These are phyloP conservation scores for Euphrasia confusa DNA, from an alignment of 257 asterid genomes.

Conservation along the genomic window DNA sequence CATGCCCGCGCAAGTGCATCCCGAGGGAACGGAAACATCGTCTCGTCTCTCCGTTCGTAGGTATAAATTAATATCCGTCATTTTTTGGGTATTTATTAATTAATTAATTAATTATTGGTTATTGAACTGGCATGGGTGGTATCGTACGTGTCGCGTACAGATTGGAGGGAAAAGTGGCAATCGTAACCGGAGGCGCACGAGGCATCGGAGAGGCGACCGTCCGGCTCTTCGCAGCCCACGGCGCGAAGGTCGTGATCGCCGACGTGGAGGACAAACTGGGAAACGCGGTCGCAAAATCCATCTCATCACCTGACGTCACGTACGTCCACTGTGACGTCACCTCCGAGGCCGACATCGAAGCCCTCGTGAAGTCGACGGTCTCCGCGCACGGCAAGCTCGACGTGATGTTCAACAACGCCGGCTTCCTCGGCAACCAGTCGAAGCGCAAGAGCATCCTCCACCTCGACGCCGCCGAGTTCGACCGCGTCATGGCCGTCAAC, in stretches of 20 bases:
- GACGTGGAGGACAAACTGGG: constrained; percentile 62
- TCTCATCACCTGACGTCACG: constrained; percentile 32
- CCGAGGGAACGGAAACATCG: neutral
- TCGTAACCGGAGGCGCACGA: constrained; percentile 78
- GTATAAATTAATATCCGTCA: neutral
- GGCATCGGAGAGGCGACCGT: constrained; percentile 88
- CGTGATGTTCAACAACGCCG: constrained; percentile 73
- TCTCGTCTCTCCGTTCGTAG: neutral
- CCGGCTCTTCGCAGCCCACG: constrained; percentile 56
- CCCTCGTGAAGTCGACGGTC: constrained; percentile 39
- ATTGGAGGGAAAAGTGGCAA: constrained; percentile 67
- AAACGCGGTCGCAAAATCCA: constrained; percentile 33
- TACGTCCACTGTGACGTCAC: constrained; percentile 62
- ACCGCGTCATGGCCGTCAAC: constrained; percentile 60
- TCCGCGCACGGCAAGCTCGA: constrained; percentile 49
- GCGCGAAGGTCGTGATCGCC: constrained; percentile 62
- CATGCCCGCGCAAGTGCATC: neutral
- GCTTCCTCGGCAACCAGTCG: constrained; percentile 63
- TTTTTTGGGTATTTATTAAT: too few relatives aligned
- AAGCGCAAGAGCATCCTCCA: constrained; percentile 63
- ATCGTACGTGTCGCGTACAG: too few relatives aligned
- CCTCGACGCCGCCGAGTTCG: constrained; percentile 64
- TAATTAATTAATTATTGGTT: too few relatives aligned
- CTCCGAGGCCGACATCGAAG: constrained; percentile 50
- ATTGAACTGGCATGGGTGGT: too few relatives aligned